phyloP scores from a whole-genome alignment of 2,329 filamentous ascomycete genomes.

The Ophiostoma triangulosporum region DNA sequence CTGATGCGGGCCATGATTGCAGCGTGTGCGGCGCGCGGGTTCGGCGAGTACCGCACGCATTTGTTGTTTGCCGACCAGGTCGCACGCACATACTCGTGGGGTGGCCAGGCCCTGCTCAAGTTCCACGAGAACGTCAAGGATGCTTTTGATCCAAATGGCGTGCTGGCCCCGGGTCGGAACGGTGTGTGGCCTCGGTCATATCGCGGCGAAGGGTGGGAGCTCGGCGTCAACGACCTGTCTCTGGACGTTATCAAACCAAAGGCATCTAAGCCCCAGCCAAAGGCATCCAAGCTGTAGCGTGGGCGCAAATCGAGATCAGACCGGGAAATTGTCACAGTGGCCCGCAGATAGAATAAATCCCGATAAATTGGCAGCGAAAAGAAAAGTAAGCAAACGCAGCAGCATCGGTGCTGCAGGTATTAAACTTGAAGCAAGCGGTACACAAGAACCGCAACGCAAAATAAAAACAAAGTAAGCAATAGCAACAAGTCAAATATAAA shows the following conservation, averaged over 20 bases:
- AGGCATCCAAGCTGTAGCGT: background rate
- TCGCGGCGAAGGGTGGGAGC: slow-evolving; percentile 11
- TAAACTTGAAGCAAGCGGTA: background rate
- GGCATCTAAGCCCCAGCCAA: slow-evolving; percentile 2
- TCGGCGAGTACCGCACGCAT: slow-evolving; percentile 29
- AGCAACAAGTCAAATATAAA: background rate
- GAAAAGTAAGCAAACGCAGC: background rate
- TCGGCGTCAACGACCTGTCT: slow-evolving; percentile 10
- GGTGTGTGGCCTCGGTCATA: slow-evolving; percentile 28
- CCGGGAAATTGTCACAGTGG: background rate
- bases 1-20: slow-evolving; percentile 24
- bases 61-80: slow-evolving; percentile 27
- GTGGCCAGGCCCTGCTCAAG: slow-evolving; percentile 22
- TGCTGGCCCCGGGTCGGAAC: slow-evolving; percentile 32
- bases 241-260: slow-evolving; percentile 8
- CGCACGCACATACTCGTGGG: slow-evolving; percentile 26
- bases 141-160: slow-evolving; percentile 28
- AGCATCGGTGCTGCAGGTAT: slow-evolving; percentile 1
- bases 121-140: slow-evolving; percentile 27
- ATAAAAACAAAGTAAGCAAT: background rate
- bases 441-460: background rate
- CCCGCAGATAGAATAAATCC: background rate
- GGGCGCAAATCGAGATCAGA: too few species aligned
- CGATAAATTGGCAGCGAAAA: background rate
- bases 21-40: slow-evolving; percentile 23